These are phyloP conservation scores for Starmera dryadoides DNA, from an alignment of 805 yeast species.

Conservation along the genomic window DNA sequence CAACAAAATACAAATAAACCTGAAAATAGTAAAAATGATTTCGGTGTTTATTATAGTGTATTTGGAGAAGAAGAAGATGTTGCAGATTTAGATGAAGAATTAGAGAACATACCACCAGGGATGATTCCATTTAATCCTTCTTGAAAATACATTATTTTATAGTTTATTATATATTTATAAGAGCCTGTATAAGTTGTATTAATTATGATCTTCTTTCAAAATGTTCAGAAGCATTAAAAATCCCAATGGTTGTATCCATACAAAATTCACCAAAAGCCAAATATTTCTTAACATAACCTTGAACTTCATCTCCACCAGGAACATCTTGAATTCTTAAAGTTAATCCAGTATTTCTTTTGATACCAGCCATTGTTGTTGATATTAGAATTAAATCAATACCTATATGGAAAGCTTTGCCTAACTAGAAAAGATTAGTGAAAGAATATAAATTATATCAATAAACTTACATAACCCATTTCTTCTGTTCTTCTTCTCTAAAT, in stretches of 20 bases:
- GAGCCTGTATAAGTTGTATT: too few species aligned
- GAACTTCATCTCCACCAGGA: conserved; percentile 37
- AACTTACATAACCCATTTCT: not conserved
- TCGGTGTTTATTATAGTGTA: conserved; percentile 4
- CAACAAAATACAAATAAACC: not conserved
- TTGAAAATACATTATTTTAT: conserved; percentile 1
- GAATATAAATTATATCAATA: not conserved
- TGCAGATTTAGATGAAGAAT: conserved; percentile 15
- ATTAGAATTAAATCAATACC: conserved; percentile 53
- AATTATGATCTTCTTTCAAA: conserved; percentile 49
- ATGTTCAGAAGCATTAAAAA: conserved; percentile 64
- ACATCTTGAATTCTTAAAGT: conserved; percentile 46
- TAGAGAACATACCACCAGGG: conserved; percentile 8
- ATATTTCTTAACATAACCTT: conserved; percentile 54
- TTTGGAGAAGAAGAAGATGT: conserved; percentile 6
- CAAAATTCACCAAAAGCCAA: conserved; percentile 81
- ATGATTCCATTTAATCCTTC: conserved; percentile 19
- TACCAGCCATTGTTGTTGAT: conserved; percentile 65
- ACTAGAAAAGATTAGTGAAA: conserved; percentile 12
- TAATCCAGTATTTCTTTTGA: conserved; percentile 65
- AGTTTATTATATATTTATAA: too few species aligned
- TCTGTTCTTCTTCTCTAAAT: too few species aligned
- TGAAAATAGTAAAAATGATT: not conserved
- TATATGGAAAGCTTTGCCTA: conserved; percentile 50
- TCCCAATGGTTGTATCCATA: conserved; percentile 63